Evolutionary conservation across 179 eudicot species (phyloP).

Genomic region (Carnegiea gigantea): DNA sequence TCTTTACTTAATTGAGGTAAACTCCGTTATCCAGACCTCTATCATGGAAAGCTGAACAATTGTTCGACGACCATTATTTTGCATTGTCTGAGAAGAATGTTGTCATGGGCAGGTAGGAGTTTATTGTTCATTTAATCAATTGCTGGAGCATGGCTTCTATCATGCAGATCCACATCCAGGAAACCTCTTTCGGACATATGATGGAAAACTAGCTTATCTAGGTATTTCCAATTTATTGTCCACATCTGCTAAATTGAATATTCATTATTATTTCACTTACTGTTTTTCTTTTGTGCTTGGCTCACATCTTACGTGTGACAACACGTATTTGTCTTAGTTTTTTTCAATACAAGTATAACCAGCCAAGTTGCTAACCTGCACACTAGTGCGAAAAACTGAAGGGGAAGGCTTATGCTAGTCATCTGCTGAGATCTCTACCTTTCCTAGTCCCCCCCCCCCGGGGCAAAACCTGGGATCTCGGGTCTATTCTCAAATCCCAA

Average conservation of each 20-base stretch:
- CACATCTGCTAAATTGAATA: not conserved
- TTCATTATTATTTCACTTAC: not conserved
- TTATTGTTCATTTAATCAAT: slow-evolving; percentile 95
- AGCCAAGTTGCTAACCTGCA: not conserved
- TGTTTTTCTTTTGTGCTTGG: not conserved
- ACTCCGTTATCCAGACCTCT: not conserved
- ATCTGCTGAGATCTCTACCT: not conserved
- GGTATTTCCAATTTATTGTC: slow-evolving; percentile 42
- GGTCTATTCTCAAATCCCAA: not conserved
- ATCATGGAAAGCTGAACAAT: not conserved
- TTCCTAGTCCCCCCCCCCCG: not conserved
- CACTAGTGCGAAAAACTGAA: not conserved
- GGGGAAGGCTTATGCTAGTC: not conserved
- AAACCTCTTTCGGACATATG: slow-evolving; percentile 85
- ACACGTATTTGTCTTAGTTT: not conserved
- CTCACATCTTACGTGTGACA: not conserved
- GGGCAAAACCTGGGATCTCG: not conserved
- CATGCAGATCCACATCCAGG: slow-evolving; percentile 99
- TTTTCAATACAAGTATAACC: not conserved
- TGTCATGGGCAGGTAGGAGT: slow-evolving; percentile 77
- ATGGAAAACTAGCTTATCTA: slow-evolving; percentile 93
- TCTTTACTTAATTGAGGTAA: slow-evolving; percentile 88
- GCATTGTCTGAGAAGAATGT: not conserved
- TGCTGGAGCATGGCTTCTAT: slow-evolving; percentile 93
- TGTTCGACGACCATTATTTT: slow-evolving; percentile 6